phyloP scores from a whole-genome alignment of 163 green algal genomes.

The Smithsoniella earleae region DNA sequence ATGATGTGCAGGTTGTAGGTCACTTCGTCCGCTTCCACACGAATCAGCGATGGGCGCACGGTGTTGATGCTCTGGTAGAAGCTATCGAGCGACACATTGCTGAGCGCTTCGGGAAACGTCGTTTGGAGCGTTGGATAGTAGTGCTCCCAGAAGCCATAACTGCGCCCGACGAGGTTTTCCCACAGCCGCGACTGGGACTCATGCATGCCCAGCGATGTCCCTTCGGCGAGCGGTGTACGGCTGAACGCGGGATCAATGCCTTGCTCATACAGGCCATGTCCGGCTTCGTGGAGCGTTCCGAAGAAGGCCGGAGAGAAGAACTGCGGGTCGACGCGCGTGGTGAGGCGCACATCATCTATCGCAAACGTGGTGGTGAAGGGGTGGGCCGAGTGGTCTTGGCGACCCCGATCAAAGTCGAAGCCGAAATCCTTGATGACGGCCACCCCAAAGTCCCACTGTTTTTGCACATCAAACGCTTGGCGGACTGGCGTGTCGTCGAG shows the following conservation, averaged over 20 bases:
- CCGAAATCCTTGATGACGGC: slow-evolving; percentile 53
- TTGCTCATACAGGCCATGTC: slow-evolving; percentile 81
- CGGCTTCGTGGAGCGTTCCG: slow-evolving; percentile 68
- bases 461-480: background rate
- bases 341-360: slow-evolving; percentile 82
- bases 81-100: too few species aligned
- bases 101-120: slow-evolving; percentile 50
- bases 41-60: slow-evolving; percentile 47
- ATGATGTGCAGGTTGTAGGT: slow-evolving; percentile 88
- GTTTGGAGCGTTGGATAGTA: slow-evolving; percentile 45
- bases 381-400: slow-evolving; percentile 77
- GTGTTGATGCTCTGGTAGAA: slow-evolving; percentile 71
- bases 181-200: slow-evolving; percentile 81
- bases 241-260: slow-evolving; percentile 44
- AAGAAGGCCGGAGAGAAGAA: slow-evolving; percentile 68
- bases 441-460: slow-evolving; percentile 45
- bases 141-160: slow-evolving; percentile 45
- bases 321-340: slow-evolving; percentile 76
- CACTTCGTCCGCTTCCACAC: slow-evolving; percentile 67
- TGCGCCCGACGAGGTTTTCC: slow-evolving; percentile 77
- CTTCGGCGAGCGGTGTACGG: slow-evolving; percentile 51
- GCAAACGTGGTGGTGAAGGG: slow-evolving; percentile 70
- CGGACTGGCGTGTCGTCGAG: background rate
- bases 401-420: slow-evolving; percentile 61
- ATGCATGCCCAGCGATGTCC: slow-evolving; percentile 79